Evolutionary conservation across 108 stramenopile genomes (phyloP), one percentile per base, ranked within the genome.

Genomic region (Epithemia pelagica): DNA sequence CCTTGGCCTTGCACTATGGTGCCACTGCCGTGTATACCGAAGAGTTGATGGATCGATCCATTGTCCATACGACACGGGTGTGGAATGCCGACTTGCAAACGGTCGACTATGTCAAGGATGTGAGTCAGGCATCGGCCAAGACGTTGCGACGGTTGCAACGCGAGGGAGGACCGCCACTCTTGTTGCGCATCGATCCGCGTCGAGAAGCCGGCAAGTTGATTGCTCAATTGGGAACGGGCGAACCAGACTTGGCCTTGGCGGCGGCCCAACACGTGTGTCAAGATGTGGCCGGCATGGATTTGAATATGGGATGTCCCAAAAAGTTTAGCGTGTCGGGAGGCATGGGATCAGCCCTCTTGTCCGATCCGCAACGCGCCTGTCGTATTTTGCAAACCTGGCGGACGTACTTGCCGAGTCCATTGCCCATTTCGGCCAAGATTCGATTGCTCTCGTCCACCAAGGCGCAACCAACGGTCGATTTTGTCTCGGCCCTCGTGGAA

Each of bases 301-400:
- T 99, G 55, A 99, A 99, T 65, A 98, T 98, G 96, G 98, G 98
- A 2, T 99, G 98, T 82, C 98, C 98, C 21, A 97, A 91, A 70
- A 92, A 95, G 69, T 99, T 99, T 74, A 84, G 81, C 57, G 82
- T 96, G 7, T 72, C 77, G 59, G 93, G 92, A 1, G 96, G 96
- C 24, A 98, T 99, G 97, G 98, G 98, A 58, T 79, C 86, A 20
- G 96, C 97, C 1, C 71, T 99, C 0, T 73, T 99, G 23, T 66
- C 63, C 23, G 94, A 95, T 73, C 68, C 78, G 5, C 74, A 78
- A 37, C 68, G 92, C 52, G 91, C 91, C 1, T 84, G 84, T 55
- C 70, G 75, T 28, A 88, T 95, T 32, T 61, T 89, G 18, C 74
- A 64, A 20, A 81, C 91, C 10, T 64, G 97, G 62, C 66, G 85